Evolutionary conservation across 1,139 yeast genomes (phyloP), one percentile per base, ranked within the genome.

Genomic region (Lodderomyces orthopsilosis): DNA sequence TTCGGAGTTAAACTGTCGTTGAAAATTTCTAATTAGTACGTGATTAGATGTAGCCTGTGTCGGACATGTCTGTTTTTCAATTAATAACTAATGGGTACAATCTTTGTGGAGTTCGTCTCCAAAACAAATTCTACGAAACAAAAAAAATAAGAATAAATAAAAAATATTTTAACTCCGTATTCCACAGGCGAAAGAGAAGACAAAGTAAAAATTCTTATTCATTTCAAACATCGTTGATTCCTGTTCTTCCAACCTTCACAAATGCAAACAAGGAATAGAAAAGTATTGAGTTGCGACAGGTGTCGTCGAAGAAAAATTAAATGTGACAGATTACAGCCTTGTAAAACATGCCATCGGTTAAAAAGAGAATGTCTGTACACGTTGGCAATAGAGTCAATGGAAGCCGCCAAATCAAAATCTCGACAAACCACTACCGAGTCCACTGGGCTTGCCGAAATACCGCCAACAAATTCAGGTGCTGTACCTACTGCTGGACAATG

Each of bases 241-340:
- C 27, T 24, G 4, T 24, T 24, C n/a, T 24, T 24, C n/a, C n/a
- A 8, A 24, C 10, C 9, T 8, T 4, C 27, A 9, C n/a, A 24
- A 8, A 30, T 30, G 34, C 34, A 38, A 24, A 40, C 40, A 33
- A 24, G 63, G 34, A 54, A 58, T 34, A 52, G 65, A 35, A 51
- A 51, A 32, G 53, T 58, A 0, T 43, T 59, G 17, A 59, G 60
- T 15, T 62, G 67, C 42, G 55, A 51, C 28, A 56, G 53, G 48
- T 67, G 73, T 48, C 54, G 66, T 24, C 48, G 51, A 36, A 54
- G 68, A 35, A 67, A 67, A 51, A 63, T 65, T 48, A 65, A 62
- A 40, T 67, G 74, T 51, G 68, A 66, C 47, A 50, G 66, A 34
- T 56, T 52, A 10, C 51, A 46, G 19, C 74, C 74, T 3, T 68